phyloP scores from a whole-genome alignment of 2,329 filamentous ascomycete species.

The Chlorencoelia australis region DNA sequence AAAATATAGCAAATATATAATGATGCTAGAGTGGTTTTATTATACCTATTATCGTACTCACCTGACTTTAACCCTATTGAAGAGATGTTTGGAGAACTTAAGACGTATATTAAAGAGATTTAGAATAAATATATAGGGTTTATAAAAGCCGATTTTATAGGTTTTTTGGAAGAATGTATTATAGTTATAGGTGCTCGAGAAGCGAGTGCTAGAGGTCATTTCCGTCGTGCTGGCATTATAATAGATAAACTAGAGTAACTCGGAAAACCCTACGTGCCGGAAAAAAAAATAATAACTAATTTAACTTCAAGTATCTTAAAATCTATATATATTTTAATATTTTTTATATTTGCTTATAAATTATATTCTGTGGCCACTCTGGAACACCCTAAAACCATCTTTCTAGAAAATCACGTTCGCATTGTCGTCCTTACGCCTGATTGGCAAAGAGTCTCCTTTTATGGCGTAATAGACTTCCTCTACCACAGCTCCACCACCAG shows the following conservation, averaged over 20 bases:
- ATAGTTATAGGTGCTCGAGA: conserved; percentile 15
- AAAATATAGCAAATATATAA: conserved; percentile 23
- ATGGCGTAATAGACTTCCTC: too few species aligned
- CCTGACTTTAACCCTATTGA: conserved; percentile 21
- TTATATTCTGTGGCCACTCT: too few species aligned
- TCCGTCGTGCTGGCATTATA: conserved; percentile 13
- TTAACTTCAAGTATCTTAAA: too few species aligned
- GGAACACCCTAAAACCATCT: too few species aligned
- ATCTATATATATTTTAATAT: too few species aligned
- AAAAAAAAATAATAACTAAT: too few species aligned
- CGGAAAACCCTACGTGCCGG: too few species aligned
- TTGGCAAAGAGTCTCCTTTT: too few species aligned
- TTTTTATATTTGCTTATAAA: too few species aligned
- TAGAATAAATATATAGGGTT: conserved; percentile 14
- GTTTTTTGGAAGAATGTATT: conserved; percentile 20
- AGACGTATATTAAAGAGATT: conserved; percentile 20
- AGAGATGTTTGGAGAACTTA: conserved; percentile 20
- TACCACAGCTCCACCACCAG: too few species aligned
- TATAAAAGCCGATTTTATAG: conserved; percentile 14
- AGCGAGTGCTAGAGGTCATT: conserved; percentile 17
- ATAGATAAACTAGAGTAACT: conserved; percentile 12
- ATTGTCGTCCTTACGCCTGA: too few species aligned
- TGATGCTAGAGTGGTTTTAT: conserved; percentile 17
- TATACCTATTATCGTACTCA: conserved; percentile 18
- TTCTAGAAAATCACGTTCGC: too few species aligned